These are phyloP conservation scores for Solanum chiquidenum DNA, from an alignment of 257 asterid genomes.

Conservation along the genomic window DNA sequence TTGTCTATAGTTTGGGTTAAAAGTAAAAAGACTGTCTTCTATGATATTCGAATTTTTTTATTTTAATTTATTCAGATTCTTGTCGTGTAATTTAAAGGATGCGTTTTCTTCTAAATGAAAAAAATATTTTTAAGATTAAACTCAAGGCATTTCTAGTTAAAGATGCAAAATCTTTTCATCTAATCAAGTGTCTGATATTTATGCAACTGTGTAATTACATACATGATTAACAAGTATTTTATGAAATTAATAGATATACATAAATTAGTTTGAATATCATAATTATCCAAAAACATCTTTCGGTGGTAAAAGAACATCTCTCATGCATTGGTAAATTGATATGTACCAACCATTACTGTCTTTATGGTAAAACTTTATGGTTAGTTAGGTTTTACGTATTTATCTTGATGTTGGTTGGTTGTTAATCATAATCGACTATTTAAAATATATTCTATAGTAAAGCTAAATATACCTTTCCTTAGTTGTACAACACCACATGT, in stretches of 20 bases:
- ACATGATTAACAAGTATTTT: not conserved
- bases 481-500: not conserved
- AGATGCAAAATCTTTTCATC: not conserved
- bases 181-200: not conserved
- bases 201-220: not conserved
- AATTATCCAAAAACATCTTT: not conserved
- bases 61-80: not conserved
- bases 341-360: not conserved
- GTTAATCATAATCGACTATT: not conserved
- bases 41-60: not conserved
- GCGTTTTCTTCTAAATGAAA: accelerated
- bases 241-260: not conserved
- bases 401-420: not conserved
- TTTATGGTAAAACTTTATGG: not conserved
- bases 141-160: not conserved
- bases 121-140: not conserved
- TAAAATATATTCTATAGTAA: not conserved
- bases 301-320: not conserved
- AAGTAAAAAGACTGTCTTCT: not conserved
- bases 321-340: not conserved
- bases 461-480: not conserved
- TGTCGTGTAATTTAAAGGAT: not conserved
- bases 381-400: not conserved
- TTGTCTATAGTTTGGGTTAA: not conserved
- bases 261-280: not conserved